Percentiles rank a stretch among this genome's conserved stretches.
These are phyloP conservation scores for Emergomyces orientalis DNA, from an alignment of 2,329 filamentous ascomycete genomes.

Conservation along the genomic window DNA sequence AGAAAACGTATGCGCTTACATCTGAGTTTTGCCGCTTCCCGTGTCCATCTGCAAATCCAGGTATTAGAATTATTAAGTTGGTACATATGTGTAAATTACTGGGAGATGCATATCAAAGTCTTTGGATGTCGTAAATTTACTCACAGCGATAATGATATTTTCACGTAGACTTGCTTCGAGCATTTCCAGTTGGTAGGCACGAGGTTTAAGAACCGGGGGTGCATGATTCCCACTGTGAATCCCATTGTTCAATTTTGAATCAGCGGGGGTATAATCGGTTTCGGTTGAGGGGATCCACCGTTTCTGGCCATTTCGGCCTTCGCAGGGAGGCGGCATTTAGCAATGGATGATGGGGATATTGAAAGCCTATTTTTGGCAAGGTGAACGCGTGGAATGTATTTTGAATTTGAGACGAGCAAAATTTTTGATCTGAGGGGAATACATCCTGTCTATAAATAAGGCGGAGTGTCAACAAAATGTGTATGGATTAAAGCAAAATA, in stretches of 20 bases:
- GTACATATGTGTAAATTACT: not conserved
- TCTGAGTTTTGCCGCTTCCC: slow-evolving; percentile 67
- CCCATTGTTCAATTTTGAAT: not conserved
- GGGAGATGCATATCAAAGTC: not conserved
- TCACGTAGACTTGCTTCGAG: slow-evolving; percentile 56
- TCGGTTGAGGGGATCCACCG: not conserved
- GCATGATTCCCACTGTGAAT: not conserved
- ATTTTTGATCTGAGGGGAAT: not conserved
- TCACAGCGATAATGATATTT: slow-evolving; percentile 64
- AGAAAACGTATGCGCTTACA: slow-evolving; percentile 43
- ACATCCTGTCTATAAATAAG: not conserved
- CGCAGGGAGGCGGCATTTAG: not conserved
- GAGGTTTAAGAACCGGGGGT: slow-evolving; percentile 17
- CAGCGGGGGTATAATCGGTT: not conserved
- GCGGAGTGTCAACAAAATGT: not conserved
- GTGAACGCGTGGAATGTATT: not conserved
- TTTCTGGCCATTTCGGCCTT: not conserved
- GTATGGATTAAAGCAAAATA: not conserved
- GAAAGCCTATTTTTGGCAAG: not conserved
- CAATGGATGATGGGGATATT: not conserved
- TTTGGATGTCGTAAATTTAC: slow-evolving; percentile 9
- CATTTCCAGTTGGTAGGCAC: slow-evolving; percentile 70
- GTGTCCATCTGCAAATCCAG: slow-evolving; percentile 59
- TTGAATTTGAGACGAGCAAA: not conserved
- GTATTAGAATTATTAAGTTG: slow-evolving; percentile 4